phyloP scores from a whole-genome alignment of 2,329 filamentous ascomycete genomes.

The Rhinocladiella mackenziei region DNA sequence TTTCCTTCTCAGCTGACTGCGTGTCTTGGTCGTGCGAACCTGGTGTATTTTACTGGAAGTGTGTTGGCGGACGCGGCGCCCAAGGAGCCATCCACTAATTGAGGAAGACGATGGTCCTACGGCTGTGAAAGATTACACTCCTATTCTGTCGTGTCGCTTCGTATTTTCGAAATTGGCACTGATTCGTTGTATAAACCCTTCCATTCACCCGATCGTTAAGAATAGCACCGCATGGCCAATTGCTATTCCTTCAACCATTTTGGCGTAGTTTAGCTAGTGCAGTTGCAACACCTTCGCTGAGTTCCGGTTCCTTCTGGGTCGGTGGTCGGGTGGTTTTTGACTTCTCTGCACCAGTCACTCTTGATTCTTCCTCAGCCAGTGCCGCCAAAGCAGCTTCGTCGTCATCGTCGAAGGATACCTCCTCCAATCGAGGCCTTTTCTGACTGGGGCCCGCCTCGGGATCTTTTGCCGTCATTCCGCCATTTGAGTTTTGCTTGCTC shows the following conservation, averaged over 20 bases:
- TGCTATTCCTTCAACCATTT: conserved; percentile 24
- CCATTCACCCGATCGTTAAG: too few relatives aligned
- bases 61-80: conserved; percentile 12
- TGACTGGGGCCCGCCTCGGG: conserved; percentile 11
- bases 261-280: conserved; percentile 54
- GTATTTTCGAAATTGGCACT: too few relatives aligned
- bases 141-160: too few relatives aligned
- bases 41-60: conserved; percentile 15
- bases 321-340: conserved; percentile 21
- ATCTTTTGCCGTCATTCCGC: conserved; percentile 17
- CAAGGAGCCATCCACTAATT: conserved; percentile 6
- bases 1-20: too few relatives aligned
- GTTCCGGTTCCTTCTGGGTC: conserved; percentile 31
- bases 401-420: conserved; percentile 37
- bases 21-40: too few relatives aligned
- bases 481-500: conserved; percentile 11
- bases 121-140: conserved; percentile 20
- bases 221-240: too few relatives aligned
- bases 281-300: conserved; percentile 57
- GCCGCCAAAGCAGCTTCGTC: conserved; percentile 46
- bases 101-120: conserved; percentile 13
- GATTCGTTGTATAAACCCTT: too few relatives aligned
- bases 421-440: conserved; percentile 24
- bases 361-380: conserved; percentile 30
- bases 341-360: conserved; percentile 7